These are phyloP conservation scores for Phytopythium aichiense DNA, from an alignment of 352 stramenopile species.

Conservation along the genomic window DNA sequence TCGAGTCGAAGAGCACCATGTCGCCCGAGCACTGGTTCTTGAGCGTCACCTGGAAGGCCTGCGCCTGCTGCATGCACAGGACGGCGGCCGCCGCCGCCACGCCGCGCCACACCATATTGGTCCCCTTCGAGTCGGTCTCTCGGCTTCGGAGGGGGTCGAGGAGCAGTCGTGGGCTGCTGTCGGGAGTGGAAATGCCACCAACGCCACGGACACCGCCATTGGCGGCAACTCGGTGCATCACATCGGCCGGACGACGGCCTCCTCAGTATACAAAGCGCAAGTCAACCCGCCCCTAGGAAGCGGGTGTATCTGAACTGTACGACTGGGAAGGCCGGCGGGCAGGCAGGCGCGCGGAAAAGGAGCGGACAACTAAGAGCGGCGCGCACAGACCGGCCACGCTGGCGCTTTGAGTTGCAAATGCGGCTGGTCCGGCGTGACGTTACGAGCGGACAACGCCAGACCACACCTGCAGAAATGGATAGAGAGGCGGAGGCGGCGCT, in stretches of 20 bases:
- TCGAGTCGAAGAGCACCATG: conserved; percentile 50
- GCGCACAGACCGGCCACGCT: background rate
- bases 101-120: conserved; percentile 23
- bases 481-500: background rate
- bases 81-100: conserved; percentile 21
- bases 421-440: background rate
- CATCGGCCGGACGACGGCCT: background rate
- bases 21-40: conserved; percentile 41
- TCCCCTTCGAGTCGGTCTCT: background rate
- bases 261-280: background rate
- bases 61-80: conserved; percentile 15
- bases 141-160: background rate
- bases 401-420: background rate
- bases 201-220: background rate
- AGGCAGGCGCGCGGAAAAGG: conserved; percentile 2
- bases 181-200: conserved; percentile 7
- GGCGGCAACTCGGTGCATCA: background rate
- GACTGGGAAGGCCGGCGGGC: background rate
- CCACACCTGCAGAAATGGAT: background rate
- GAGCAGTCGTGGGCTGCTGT: background rate
- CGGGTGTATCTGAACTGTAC: background rate
- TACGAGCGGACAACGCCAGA: background rate
- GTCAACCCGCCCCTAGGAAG: background rate
- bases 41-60: conserved; percentile 40
- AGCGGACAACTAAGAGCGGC: background rate